Conservation (phyloP, 176 grass and related monocot species). For the Cenchrus purpureus region DNA sequence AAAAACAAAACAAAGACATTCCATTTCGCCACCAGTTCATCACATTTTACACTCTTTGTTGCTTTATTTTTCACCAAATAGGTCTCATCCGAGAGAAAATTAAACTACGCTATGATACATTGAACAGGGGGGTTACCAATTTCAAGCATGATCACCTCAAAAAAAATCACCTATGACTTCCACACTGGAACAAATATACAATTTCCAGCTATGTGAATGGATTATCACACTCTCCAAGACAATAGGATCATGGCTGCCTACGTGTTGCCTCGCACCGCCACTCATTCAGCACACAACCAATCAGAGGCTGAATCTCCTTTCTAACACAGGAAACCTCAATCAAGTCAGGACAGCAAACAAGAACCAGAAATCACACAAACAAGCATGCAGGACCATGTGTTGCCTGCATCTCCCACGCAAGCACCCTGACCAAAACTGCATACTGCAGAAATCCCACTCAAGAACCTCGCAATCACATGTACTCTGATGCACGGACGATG, state of each 20-base stretch:
- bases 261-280: neutral
- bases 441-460: neutral
- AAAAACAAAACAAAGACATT: neutral
- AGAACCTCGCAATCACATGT: neutral
- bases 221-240: neutral
- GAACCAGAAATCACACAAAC: neutral
- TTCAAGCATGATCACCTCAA: neutral
- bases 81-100: neutral
- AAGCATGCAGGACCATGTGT: neutral
- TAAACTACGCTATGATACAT: neutral
- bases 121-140: neutral
- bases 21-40: neutral
- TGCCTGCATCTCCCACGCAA: neutral
- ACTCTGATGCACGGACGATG: neutral
- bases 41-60: conserved; percentile 2
- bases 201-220: neutral
- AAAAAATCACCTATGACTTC: neutral
- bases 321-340: conserved; percentile 1
- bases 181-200: neutral
- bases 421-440: neutral
- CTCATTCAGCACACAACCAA: neutral
- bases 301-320: neutral
- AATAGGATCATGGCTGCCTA: neutral
- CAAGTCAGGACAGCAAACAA: neutral
- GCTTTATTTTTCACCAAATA: conserved; percentile 14